Evolutionary conservation across 495 filamentous ascomycete genomes (phyloP).

Genomic region (Penicillium atrosanguineum): DNA sequence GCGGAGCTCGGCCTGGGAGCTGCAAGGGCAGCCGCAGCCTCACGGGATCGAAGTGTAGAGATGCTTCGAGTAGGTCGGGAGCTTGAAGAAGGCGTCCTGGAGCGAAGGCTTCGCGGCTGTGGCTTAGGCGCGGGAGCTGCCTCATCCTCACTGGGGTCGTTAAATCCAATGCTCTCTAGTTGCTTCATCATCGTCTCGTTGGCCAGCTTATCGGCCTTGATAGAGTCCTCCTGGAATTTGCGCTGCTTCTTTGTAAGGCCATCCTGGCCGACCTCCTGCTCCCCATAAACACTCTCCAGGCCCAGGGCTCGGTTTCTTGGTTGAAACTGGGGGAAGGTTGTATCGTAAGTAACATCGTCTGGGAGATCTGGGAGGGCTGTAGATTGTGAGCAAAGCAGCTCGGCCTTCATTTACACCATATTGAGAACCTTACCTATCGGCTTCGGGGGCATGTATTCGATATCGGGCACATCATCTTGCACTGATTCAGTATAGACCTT

Average conservation of each 20-base stretch:
- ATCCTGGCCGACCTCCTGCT: constrained; percentile 64
- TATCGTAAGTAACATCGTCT: constrained; percentile 67
- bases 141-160: constrained; percentile 36
- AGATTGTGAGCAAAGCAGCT: constrained; percentile 32
- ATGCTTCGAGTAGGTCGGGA: constrained; percentile 28
- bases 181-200: constrained; percentile 63
- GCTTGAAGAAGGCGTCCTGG: constrained; percentile 29
- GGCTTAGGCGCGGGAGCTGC: constrained; percentile 18
- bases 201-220: constrained; percentile 43
- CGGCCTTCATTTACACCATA: constrained; percentile 24
- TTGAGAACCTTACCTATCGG: constrained; percentile 46
- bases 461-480: constrained; percentile 65
- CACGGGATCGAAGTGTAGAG: constrained; percentile 47
- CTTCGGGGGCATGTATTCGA: constrained; percentile 73
- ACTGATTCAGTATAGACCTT: constrained; percentile 27
- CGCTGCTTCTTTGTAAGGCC: constrained; percentile 63
- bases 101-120: constrained; percentile 14
- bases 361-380: constrained; percentile 71
- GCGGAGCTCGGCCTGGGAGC: constrained; percentile 33
- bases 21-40: constrained; percentile 56
- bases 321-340: constrained; percentile 50
- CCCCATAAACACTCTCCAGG: constrained; percentile 55
- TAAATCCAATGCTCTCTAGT: constrained; percentile 56
- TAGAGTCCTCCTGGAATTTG: constrained; percentile 53
- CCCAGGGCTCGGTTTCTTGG: constrained; percentile 68